These are phyloP conservation scores for Pyrenochaeta sp. DNA, from an alignment of 2,329 filamentous ascomycete species.

Conservation along the genomic window DNA sequence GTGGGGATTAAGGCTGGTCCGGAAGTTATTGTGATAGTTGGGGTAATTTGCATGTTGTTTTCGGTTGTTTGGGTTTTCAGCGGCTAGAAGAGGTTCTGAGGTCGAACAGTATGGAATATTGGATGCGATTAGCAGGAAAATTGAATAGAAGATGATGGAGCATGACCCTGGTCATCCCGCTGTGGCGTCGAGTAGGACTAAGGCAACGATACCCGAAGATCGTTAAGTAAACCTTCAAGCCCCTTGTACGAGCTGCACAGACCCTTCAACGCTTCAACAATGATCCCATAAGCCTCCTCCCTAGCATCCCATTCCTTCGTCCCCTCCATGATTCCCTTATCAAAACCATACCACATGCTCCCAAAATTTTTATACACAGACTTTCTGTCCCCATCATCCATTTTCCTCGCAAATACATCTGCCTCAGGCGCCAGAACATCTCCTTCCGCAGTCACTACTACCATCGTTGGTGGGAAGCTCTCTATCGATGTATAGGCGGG, in stretches of 20 bases:
- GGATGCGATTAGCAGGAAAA: not conserved
- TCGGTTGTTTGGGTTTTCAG: constrained; percentile 37
- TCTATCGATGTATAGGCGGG: constrained; percentile 40
- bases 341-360: constrained; percentile 49
- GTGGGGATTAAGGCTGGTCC: constrained; percentile 42
- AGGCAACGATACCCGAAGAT: not conserved
- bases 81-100: constrained; percentile 7
- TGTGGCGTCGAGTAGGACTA: not conserved
- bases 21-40: constrained; percentile 25
- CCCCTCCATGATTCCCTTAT: constrained; percentile 43
- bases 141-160: not conserved
- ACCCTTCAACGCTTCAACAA: constrained; percentile 27
- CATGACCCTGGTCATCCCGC: not conserved
- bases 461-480: constrained; percentile 32
- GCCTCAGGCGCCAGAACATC: constrained; percentile 51
- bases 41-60: constrained; percentile 21
- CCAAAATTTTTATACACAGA: constrained; percentile 40
- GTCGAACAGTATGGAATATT: not conserved
- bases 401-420: constrained; percentile 42
- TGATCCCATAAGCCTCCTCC: constrained; percentile 42
- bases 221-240: no score
- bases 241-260: not conserved
- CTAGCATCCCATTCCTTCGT: constrained; percentile 35
- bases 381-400: constrained; percentile 26
- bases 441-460: constrained; percentile 48